phyloP scores from a whole-genome alignment of 352 stramenopile species.

The Nothophytophthora sp. region DNA sequence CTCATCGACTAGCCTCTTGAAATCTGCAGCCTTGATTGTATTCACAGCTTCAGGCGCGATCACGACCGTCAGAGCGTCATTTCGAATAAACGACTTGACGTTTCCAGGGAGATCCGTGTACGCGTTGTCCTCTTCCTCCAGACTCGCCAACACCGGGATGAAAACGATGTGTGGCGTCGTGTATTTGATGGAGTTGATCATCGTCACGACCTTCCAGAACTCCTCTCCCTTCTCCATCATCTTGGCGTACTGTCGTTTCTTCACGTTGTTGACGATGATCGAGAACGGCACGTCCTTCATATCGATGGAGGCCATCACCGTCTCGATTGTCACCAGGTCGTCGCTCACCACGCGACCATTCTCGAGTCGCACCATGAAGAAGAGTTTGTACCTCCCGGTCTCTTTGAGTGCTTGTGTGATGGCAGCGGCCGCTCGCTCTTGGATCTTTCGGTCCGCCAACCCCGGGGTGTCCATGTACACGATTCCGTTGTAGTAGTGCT shows the following conservation, averaged over 20 bases:
- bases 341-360: constrained; percentile 18
- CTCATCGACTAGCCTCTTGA: not conserved
- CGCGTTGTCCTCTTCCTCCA: constrained; percentile 12
- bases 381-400: constrained; percentile 20
- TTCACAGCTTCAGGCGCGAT: constrained; percentile 3
- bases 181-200: constrained; percentile 10
- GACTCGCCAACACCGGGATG: constrained; percentile 8
- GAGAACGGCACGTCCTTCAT: constrained; percentile 9
- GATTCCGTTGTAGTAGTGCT: constrained; percentile 4
- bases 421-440: constrained; percentile 1
- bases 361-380: constrained; percentile 27
- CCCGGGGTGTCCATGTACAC: constrained; percentile 29
- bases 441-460: constrained; percentile 11
- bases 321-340: constrained; percentile 19
- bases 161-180: constrained; percentile 8
- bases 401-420: constrained; percentile 17
- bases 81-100: not conserved
- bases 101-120: constrained; percentile 2
- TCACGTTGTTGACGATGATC: constrained; percentile 22
- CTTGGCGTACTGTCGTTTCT: constrained; percentile 9
- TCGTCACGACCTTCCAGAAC: constrained; percentile 3
- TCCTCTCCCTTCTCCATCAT: constrained; percentile 10
- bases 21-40: not conserved
- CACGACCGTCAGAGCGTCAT: not conserved
- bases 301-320: constrained; percentile 16